Conservation (phyloP, 805 yeast species). For the Ogataea pilisensis region DNA sequence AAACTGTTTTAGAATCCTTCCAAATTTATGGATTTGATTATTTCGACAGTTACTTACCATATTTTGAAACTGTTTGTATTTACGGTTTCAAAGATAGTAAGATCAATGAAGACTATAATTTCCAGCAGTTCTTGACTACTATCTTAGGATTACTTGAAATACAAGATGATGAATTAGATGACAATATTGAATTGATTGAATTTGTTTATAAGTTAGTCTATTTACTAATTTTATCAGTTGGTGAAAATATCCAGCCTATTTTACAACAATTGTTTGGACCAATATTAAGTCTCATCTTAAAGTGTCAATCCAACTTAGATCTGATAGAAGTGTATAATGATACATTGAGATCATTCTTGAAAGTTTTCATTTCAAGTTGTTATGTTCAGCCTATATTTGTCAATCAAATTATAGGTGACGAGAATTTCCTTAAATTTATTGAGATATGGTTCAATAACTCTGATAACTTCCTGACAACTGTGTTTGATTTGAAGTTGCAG, state of each 20-base stretch:
- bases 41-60: conserved; percentile 44
- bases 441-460: conserved; percentile 47
- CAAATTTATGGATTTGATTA: conserved; percentile 51
- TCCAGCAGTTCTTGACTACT: conserved; percentile 22
- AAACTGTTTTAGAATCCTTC: conserved; percentile 40
- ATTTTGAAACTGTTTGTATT: conserved; percentile 44
- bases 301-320: conserved; percentile 19
- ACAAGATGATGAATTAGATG: conserved; percentile 15
- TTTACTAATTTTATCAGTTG: conserved; percentile 13
- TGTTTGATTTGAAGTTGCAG: conserved; percentile 52
- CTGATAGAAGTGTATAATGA: conserved; percentile 15
- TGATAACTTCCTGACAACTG: conserved; percentile 42
- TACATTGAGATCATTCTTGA: conserved; percentile 30
- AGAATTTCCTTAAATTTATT: conserved; percentile 35
- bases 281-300: conserved; percentile 29
- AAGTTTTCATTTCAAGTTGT: conserved; percentile 38
- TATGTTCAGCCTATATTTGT: conserved; percentile 37
- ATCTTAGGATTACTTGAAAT: conserved; percentile 17
- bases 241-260: conserved; percentile 13
- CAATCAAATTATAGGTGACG: conserved; percentile 35
- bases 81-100: conserved; percentile 36
- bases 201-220: conserved; percentile 17
- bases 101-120: conserved; percentile 12
- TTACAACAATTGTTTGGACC: conserved; percentile 15
- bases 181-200: conserved; percentile 20